Evolutionary conservation across 768 basidiomycete genomes (phyloP).

Genomic region (Suillus luteus): DNA sequence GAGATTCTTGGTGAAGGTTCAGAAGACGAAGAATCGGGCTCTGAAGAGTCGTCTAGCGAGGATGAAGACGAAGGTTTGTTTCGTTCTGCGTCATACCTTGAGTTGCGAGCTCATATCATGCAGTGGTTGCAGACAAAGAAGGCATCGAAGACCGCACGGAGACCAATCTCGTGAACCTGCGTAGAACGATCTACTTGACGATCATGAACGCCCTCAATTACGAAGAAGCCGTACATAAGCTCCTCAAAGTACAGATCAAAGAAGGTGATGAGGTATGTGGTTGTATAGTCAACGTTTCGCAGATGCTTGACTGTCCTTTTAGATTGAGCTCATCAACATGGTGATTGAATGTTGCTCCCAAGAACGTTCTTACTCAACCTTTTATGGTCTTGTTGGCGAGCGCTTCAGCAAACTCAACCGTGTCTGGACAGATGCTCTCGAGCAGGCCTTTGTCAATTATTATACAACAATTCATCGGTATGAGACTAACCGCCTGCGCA

Average conservation of each 20-base stretch:
- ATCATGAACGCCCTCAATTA: constrained; percentile 99
- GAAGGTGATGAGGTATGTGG: constrained; percentile 89
- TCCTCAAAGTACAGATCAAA: constrained; percentile 87
- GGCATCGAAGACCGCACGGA: constrained; percentile 95
- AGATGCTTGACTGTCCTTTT: constrained; percentile 7
- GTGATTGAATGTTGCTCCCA: constrained; percentile 99
- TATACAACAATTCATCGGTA: constrained; percentile 98
- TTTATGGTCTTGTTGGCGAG: constrained; percentile 95
- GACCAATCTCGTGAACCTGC: constrained; percentile 93
- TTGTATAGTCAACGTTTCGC: not conserved
- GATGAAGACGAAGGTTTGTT: constrained; percentile 55
- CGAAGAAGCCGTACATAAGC: constrained; percentile 98
- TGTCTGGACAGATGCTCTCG: constrained; percentile 88
- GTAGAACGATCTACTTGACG: constrained; percentile 92
- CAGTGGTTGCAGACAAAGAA: constrained; percentile 75
- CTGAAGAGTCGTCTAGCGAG: constrained; percentile 63
- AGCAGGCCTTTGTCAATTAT: constrained; percentile 85
- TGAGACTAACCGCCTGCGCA: constrained; percentile 96
- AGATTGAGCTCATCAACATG: constrained; percentile 98
- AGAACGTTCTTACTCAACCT: constrained; percentile 96
- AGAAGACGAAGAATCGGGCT: constrained; percentile 67
- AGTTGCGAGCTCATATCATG: constrained; percentile 23
- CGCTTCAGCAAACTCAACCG: constrained; percentile 96
- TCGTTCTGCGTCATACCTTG: constrained; percentile 25
- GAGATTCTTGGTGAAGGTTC: constrained; percentile 94